phyloP scores from a whole-genome alignment of 768 basidiomycete genomes.

The Boletus reticuloceps region DNA sequence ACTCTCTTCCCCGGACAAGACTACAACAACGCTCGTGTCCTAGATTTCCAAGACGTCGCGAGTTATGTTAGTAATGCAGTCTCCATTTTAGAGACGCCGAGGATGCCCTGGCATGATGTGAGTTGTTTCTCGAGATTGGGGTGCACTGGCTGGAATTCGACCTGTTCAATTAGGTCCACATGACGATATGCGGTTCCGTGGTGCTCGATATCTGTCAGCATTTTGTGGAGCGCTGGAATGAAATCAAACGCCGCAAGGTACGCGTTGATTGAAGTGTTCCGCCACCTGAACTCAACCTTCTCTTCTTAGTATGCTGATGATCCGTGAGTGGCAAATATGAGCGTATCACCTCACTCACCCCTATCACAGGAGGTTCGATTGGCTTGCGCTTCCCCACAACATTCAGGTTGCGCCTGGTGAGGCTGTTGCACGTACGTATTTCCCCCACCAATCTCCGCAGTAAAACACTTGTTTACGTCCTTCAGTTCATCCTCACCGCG shows the following conservation, averaged over 20 bases:
- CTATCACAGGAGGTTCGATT: conserved; percentile 45
- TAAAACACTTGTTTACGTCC: neutral
- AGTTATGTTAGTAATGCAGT: conserved; percentile 71
- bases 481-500: conserved; percentile 64
- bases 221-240: conserved; percentile 91
- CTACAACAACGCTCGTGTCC: conserved; percentile 85
- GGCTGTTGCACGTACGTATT: conserved; percentile 53
- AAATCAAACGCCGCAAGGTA: conserved; percentile 81
- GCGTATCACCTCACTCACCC: conserved; percentile 3
- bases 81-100: conserved; percentile 61
- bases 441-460: neutral
- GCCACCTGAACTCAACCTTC: conserved; percentile 2
- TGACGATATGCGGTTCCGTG: conserved; percentile 76
- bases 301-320: conserved; percentile 35
- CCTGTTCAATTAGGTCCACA: conserved; percentile 56
- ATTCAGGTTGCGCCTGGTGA: conserved; percentile 60
- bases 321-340: conserved; percentile 31
- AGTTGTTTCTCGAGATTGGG: conserved; percentile 25
- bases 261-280: neutral
- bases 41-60: conserved; percentile 82
- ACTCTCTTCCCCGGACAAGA: conserved; percentile 94
- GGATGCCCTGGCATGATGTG: conserved; percentile 98
- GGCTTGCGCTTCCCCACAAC: conserved; percentile 82
- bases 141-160: neutral
- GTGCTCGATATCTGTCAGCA: conserved; percentile 93